Percentiles rank a stretch among this genome's conserved stretches.
Evolutionary conservation across 73 alveolate genomes (phyloP).

Genomic region (Paramecium pentaurelia): DNA sequence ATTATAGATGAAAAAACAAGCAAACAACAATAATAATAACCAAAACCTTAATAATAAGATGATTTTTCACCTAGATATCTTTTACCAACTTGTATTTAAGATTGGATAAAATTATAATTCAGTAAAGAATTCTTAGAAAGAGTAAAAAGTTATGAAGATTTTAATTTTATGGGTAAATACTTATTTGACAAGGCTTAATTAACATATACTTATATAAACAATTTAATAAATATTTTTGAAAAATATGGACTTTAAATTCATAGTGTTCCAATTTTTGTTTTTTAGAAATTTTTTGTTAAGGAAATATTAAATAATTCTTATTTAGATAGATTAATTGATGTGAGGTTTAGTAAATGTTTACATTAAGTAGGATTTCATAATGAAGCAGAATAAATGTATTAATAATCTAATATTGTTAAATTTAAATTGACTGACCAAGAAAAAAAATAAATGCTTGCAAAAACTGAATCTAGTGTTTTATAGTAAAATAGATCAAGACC

Average conservation of each 20-base stretch:
- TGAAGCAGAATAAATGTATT: constrained; percentile 40
- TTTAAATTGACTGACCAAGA: constrained; percentile 53
- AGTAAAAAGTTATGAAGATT: constrained; percentile 58
- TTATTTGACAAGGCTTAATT: constrained; percentile 56
- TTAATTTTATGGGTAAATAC: constrained; percentile 57
- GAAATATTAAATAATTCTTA: constrained; percentile 42
- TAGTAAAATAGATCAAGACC: constrained; percentile 40
- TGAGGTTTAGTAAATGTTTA: constrained; percentile 41
- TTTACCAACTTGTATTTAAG: constrained; percentile 40
- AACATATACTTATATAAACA: constrained; percentile 53
- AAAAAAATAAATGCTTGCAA: constrained; percentile 44
- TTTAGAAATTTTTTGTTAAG: constrained; percentile 55
- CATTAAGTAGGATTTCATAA: constrained; percentile 53
- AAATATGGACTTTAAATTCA: constrained; percentile 47
- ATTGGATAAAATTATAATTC: constrained; percentile 56
- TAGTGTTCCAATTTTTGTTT: constrained; percentile 42
- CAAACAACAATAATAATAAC: constrained; percentile 1
- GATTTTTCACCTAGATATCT: constrained; percentile 47
- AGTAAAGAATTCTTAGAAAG: constrained; percentile 45
- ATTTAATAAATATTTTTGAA: constrained; percentile 41
- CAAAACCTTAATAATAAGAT: not conserved
- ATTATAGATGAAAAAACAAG: constrained; percentile 51
- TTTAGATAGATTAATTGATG: constrained; percentile 35
- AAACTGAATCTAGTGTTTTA: constrained; percentile 58
- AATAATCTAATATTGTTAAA: not conserved